Base-by-base conservation (phyloP, 305 asterid species). In the Fraxinus angustifolia region DNA sequence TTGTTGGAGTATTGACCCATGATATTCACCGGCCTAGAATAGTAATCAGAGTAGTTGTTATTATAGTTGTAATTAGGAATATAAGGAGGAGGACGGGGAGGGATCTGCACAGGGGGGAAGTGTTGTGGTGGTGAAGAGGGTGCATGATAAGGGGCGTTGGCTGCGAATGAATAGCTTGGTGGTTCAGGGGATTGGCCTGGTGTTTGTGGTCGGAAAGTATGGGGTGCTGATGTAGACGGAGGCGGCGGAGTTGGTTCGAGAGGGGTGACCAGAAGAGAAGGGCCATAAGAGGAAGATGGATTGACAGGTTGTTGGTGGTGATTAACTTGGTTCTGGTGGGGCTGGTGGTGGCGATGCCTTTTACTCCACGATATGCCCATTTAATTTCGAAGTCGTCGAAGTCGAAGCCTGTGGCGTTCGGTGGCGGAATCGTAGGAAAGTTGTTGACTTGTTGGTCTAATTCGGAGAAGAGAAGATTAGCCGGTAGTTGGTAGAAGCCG, bases 351-450 rank as follows among this genome's bases (percentile, higher is more conserved):
- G 65, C 76, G 65, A 10, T 78, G 83, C 5, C 93, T 78, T 85
- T 91, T 92, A 81, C 97, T 91, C 88, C 83, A 88, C 21, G 87
- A 78, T 77, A 84, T 71, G 75, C 95, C 97, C 97, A 91, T 91
- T 14, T 75, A 23, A 50, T 6, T 21, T 38, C 45, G 45, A 38
- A 36, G 10, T 36, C 16, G 10, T 36, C 16, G 56, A 72, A 77
- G 81, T 3, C 65, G 79, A 33, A 70, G 73, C 21, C 48, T 78
- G 2, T n/a, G 36, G 79, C 48, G 82, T 53, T 8, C 11, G 70
- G 50, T 72, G 76, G 42, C 79, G 48, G 79, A 16, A 8, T 45
- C 84, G 73, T 4, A 58, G 73, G 62, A 68, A 80, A 53, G 28
- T 23, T 23, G 26, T 78, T 17, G 56, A 53, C 19, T 23, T 23